Evolutionary conservation across 306 rosid genomes (phyloP).

Genomic region (Potentilla sterilis): DNA sequence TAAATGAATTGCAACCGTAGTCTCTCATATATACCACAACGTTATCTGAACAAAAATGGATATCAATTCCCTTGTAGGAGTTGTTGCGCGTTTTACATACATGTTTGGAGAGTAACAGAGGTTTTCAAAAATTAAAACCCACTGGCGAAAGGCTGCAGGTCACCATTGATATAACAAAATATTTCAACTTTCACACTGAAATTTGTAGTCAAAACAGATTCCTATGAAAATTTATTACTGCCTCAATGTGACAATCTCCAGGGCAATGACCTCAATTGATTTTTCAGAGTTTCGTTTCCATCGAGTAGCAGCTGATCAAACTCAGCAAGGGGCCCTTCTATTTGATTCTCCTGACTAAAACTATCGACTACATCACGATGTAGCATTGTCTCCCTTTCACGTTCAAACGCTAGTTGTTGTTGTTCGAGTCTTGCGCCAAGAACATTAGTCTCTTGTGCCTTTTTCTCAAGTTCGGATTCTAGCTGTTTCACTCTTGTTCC

Average conservation of each 20-base stretch:
- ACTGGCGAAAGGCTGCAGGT: too few species aligned
- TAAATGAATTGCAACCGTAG: too few species aligned
- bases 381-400: neutral
- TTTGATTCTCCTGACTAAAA: neutral
- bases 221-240: neutral
- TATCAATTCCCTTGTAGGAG: too few species aligned
- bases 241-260: neutral
- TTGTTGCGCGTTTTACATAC: too few species aligned
- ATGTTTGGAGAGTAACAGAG: too few species aligned
- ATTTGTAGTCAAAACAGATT: neutral
- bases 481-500: constrained; percentile 1
- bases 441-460: neutral
- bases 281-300: neutral
- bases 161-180: too few species aligned
- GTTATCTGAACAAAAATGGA: too few species aligned
- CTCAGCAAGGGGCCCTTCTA: neutral
- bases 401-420: neutral
- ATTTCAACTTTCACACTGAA: too few species aligned
- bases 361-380: neutral
- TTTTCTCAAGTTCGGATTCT: neutral
- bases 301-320: neutral
- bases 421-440: neutral
- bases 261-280: neutral
- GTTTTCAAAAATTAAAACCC: too few species aligned
- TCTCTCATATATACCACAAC: too few species aligned